phyloP scores from a whole-genome alignment of 1,284 basidiomycete genomes.

The Microstroma glucosiphilum region DNA sequence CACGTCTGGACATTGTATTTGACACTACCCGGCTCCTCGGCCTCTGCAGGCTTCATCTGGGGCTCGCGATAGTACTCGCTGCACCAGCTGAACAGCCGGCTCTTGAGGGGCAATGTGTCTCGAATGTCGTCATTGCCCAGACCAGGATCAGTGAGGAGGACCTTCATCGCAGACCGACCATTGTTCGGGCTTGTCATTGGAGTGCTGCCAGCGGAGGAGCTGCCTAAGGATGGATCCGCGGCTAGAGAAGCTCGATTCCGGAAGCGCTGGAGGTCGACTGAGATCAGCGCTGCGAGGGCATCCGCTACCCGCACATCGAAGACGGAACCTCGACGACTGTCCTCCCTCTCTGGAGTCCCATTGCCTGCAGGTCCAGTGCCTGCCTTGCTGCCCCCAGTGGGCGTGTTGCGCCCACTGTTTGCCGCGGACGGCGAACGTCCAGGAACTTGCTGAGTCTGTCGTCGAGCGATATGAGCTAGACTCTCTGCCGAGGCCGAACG shows the following conservation, averaged over 20 bases:
- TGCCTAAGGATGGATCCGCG: not conserved
- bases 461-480: constrained; percentile 23
- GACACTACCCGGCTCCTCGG: constrained; percentile 86
- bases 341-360: not conserved
- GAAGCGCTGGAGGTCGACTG: constrained; percentile 38
- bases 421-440: not conserved
- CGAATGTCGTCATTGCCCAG: constrained; percentile 16
- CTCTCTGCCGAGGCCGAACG: constrained; percentile 38
- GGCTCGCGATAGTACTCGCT: constrained; percentile 96
- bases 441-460: constrained; percentile 18
- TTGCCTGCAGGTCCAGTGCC: not conserved
- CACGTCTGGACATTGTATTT: constrained; percentile 94
- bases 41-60: constrained; percentile 67
- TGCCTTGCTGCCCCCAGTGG: not conserved
- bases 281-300: constrained; percentile 43
- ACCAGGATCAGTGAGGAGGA: not conserved
- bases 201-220: constrained; percentile 24
- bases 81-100: constrained; percentile 90
- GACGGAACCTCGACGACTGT: not conserved
- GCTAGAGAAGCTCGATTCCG: constrained; percentile 18
- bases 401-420: constrained; percentile 1
- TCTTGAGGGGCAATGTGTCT: constrained; percentile 73
- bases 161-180: not conserved
- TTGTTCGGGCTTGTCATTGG: constrained; percentile 20
- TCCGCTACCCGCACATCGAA: constrained; percentile 31